Evolutionary conservation across 2,329 filamentous ascomycete species (phyloP).

Genomic region (Aureobasidium sp.): DNA sequence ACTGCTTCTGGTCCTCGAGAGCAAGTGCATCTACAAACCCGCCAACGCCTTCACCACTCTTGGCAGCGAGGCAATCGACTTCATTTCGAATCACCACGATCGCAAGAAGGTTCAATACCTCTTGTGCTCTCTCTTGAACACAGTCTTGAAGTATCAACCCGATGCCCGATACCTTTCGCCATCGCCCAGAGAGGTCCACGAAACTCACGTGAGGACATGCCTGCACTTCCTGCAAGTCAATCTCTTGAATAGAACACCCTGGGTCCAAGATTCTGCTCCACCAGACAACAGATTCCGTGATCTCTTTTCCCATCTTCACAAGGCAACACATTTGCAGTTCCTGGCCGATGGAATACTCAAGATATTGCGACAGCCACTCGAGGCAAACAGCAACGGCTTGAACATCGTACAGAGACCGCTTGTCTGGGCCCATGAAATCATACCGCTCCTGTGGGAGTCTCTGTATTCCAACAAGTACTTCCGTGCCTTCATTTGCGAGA

Average conservation of each 20-base stretch:
- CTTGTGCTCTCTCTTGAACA: conserved; percentile 87
- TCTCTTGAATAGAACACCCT: conserved; percentile 79
- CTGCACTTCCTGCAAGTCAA: conserved; percentile 82
- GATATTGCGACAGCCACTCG: conserved; percentile 85
- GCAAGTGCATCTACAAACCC: conserved; percentile 89
- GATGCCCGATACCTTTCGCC: conserved; percentile 60
- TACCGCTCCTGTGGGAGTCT: conserved; percentile 96
- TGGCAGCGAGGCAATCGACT: conserved; percentile 12
- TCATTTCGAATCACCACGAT: conserved; percentile 14
- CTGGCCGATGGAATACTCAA: conserved; percentile 89
- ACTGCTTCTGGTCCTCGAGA: conserved; percentile 73
- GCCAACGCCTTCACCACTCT: conserved; percentile 36
- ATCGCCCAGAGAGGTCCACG: conserved; percentile 15
- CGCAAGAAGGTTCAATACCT: conserved; percentile 15
- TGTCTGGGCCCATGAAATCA: conserved; percentile 87
- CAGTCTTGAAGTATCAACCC: conserved; percentile 91
- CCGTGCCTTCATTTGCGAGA: conserved; percentile 92
- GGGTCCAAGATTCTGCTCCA: conserved; percentile 53
- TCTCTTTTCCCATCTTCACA: conserved; percentile 80
- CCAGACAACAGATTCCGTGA: conserved; percentile 86
- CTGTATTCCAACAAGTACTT: conserved; percentile 97
- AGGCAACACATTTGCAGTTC: conserved; percentile 96
- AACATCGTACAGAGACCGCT: conserved; percentile 52
- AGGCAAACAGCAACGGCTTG: conserved; percentile 61
- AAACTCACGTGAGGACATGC: conserved; percentile 35